Evolutionary conservation across 768 basidiomycete genomes (phyloP), one percentile per base, ranked within the genome.

Genomic region (Leccinum imitatum): DNA sequence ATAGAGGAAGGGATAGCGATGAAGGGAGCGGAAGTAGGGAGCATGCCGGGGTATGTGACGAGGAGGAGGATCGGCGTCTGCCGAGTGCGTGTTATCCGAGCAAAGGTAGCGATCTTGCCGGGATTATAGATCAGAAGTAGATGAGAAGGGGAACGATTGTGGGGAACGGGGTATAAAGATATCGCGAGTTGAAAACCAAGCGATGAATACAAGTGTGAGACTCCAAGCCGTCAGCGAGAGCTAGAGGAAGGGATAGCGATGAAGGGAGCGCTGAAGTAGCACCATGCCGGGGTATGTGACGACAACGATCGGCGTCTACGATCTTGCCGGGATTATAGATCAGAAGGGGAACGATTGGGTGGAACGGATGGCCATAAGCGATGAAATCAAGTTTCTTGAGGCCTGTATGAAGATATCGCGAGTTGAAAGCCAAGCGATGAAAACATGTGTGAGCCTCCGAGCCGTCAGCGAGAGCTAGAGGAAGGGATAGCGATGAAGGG

Each of bases 321-420:
- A 98, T 93, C 79, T 97, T 98, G 55, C 91, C 95, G 0, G 92
- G 92, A 73, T 92, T 86, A 82, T 93, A 98, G 33, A 98, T 76
- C 53, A 99, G 80, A 50, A 98, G 79, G 0, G 97, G 96, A 5
- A 98, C 25, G 67, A 99, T 93, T 3, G 97, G 96, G 27, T 92
- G 94, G 65, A 93, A 87, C 35, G 87, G 84, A 73, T 92, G 87
- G 0, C 96, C 96, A 68, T 95, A 97, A 6, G 91, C 91, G 78
- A 99, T 96, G 81, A 99, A 99, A 0, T 97, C 96, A 35, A 99
- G 85, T 69, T 93, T 95, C 67, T 83, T 80, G 57, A 99, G 81
- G 1, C 87, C 96, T 6, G 82, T 82, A 63, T 90, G 88, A 53
- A 99, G 87, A 77, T 98, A 99, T 21, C 93, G 85, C 17, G 90